Percentiles rank a stretch among this genome's conserved stretches.
Evolutionary conservation across 2,329 filamentous ascomycete species (phyloP).

Genomic region (Scedosporium dehoogii): DNA sequence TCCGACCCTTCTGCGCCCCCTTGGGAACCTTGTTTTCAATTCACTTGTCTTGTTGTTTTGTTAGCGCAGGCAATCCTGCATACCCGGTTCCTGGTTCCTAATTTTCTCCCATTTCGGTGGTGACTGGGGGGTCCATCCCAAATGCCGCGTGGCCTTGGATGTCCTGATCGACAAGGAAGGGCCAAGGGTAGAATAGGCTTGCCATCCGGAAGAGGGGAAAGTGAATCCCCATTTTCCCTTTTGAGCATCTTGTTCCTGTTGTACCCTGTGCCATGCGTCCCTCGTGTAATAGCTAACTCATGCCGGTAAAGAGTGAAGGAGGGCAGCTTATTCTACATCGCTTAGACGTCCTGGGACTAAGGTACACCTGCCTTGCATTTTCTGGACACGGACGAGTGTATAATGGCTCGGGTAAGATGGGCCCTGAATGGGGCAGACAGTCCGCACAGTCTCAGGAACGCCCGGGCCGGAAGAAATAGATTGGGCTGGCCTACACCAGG

Average conservation of each 20-base stretch:
- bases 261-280: not conserved
- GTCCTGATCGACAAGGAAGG: not conserved
- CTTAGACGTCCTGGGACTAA: not conserved
- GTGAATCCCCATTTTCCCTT: not conserved
- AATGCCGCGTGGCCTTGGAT: not conserved
- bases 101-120: not conserved
- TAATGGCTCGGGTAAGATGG: not conserved
- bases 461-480: not conserved
- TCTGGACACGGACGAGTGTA: not conserved
- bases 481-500: not conserved
- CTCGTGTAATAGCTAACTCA: not conserved
- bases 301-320: not conserved
- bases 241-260: not conserved
- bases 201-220: not conserved
- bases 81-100: conserved; percentile 5
- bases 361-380: too few species aligned
- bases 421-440: not conserved
- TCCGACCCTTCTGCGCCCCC: not conserved
- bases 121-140: not conserved
- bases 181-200: not conserved
- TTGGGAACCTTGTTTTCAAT: not conserved
- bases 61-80: not conserved
- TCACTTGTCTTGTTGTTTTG: not conserved
- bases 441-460: not conserved
- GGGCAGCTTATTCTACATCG: not conserved